Evolutionary conservation across 495 filamentous ascomycete genomes (phyloP).

Genomic region (Neurospora tetraspora): DNA sequence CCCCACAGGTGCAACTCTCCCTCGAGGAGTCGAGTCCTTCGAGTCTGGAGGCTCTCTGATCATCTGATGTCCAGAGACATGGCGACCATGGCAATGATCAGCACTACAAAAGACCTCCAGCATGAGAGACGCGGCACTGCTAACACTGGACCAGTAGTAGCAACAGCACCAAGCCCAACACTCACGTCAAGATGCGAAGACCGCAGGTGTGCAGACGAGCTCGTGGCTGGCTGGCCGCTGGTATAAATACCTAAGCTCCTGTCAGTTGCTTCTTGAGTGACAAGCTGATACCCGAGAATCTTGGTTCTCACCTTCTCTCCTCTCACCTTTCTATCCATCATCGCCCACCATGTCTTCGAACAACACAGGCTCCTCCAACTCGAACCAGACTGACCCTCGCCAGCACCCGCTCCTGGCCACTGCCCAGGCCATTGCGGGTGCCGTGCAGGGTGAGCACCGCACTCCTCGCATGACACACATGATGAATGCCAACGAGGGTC

Average conservation of each 20-base stretch:
- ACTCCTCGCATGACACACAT: slow-evolving; percentile 21
- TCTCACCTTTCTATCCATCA: not conserved
- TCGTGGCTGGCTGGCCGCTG: not conserved
- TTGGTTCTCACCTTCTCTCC: not conserved
- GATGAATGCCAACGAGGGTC: slow-evolving; percentile 44
- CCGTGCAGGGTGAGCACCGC: slow-evolving; percentile 16
- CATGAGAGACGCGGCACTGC: not conserved
- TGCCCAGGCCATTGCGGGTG: slow-evolving; percentile 17
- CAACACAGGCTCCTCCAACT: slow-evolving; percentile 6
- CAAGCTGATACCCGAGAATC: not conserved
- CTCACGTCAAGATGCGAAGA: not conserved
- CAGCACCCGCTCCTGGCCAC: slow-evolving; percentile 24
- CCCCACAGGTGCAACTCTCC: not conserved
- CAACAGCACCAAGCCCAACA: not conserved
- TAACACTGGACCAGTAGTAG: not conserved
- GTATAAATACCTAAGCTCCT: not conserved
- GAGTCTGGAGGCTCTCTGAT: not conserved
- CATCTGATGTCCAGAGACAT: not conserved
- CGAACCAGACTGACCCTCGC: slow-evolving; percentile 18
- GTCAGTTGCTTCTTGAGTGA: not conserved
- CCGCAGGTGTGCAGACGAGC: not conserved
- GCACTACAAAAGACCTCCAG: no score
- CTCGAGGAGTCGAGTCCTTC: not conserved
- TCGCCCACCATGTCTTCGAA: not conserved
- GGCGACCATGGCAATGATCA: not conserved